Evolutionary conservation across 306 rosid genomes (phyloP), one percentile per base, ranked within the genome.

Genomic region (Fragaria ananassa): DNA sequence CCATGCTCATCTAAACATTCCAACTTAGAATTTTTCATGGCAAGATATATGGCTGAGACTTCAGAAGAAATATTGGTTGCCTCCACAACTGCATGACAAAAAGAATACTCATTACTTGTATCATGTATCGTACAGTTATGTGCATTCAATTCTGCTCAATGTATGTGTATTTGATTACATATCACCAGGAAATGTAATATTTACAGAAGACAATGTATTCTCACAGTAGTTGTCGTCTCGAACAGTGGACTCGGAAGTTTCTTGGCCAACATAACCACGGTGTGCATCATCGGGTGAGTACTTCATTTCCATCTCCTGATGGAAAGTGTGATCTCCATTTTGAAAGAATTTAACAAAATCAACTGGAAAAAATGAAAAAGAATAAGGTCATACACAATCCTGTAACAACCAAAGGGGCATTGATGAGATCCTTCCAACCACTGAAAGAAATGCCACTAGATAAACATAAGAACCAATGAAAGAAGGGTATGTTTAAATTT

Each of bases 1-100:
- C 96, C 90, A 47, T 84, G 96, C 86, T 95, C 98, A 58, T 95
- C 97, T 0, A 90, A 79, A 71, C 99, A 95, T 80, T 95, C 99
- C 81, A 95, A 86, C 96, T 91, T 95, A 18, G 97, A 90, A 73
- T 83, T 92, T 79, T 85, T 92, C 95, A 89, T 86, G 81, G 97
- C 86, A 78, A 88, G 88, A 82, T 95, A 91, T 76, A 92, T 86
- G 63, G 92, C 88, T 68, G 97, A 88, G 81, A 88, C 97, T 79
- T 92, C 97, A 80, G 88, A 74, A 68, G 98, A 87, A 75, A 93
- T 53, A 83, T 81, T 79, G 76, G 84, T 81, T 83, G 80, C 89
- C 64, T 79, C 96, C 78, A 72, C 86, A 81, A 90, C 98, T 85
- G 93, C 87, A 82, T 76, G 73, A 71, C 76, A 81, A 79, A 74